These are phyloP conservation scores for Diaporthe caulivora DNA, from an alignment of 2,329 filamentous ascomycete species.

Conservation along the genomic window DNA sequence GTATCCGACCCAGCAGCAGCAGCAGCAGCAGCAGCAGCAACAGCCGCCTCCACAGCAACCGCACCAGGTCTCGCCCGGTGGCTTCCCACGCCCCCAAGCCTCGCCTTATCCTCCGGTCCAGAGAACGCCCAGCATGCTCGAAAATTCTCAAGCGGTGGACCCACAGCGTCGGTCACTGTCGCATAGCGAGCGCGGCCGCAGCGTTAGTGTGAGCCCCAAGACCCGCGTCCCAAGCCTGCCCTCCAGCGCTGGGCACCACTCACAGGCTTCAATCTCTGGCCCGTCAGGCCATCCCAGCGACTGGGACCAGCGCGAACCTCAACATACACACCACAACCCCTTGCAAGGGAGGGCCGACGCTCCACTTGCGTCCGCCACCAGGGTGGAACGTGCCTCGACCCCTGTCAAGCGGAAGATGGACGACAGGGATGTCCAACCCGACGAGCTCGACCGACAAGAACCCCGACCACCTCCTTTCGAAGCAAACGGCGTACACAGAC, in stretches of 20 bases:
- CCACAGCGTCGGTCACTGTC: slow-evolving; percentile 64
- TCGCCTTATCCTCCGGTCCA: slow-evolving; percentile 53
- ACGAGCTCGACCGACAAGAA: slow-evolving; percentile 64
- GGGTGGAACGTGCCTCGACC: slow-evolving; percentile 50
- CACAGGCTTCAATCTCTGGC: slow-evolving; percentile 41
- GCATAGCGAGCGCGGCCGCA: slow-evolving; percentile 75
- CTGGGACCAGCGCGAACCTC: slow-evolving; percentile 43
- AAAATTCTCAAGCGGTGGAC: slow-evolving; percentile 51
- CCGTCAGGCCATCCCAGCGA: slow-evolving; percentile 32
- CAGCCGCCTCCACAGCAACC: slow-evolving; percentile 17
- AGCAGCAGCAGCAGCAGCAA: slow-evolving; percentile 42
- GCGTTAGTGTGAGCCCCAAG: slow-evolving; percentile 83
- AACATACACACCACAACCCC: slow-evolving; percentile 39
- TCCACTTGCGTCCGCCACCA: slow-evolving; percentile 36
- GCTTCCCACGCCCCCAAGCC: slow-evolving; percentile 29
- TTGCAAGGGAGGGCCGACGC: slow-evolving; percentile 43
- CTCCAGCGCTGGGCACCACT: slow-evolving; percentile 55
- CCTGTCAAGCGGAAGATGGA: slow-evolving; percentile 63
- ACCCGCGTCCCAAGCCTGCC: slow-evolving; percentile 70
- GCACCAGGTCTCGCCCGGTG: slow-evolving; percentile 44
- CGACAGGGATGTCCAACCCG: slow-evolving; percentile 60
- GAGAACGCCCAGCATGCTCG: slow-evolving; percentile 58
- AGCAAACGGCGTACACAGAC: slow-evolving; percentile 56
- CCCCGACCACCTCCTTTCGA: slow-evolving; percentile 63
- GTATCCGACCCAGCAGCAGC: slow-evolving; percentile 49